Percentiles rank a stretch among this genome's conserved stretches.
phyloP scores from a whole-genome alignment of 306 rosid species.

The Prunus mira region DNA sequence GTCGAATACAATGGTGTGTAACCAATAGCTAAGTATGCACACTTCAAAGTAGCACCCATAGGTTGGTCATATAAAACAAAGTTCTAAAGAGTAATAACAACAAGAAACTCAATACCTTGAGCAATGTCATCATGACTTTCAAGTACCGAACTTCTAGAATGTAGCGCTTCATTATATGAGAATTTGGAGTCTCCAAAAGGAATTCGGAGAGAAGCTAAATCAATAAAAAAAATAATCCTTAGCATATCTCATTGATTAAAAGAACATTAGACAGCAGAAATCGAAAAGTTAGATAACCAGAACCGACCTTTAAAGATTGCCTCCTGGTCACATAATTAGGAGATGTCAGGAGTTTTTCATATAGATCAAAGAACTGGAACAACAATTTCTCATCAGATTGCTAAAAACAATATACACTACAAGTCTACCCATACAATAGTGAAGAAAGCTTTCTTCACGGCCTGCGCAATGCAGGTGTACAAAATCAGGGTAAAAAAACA shows the following conservation, averaged over 20 bases:
- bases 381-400: conserved; percentile 39
- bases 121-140: conserved; percentile 86
- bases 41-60: neutral
- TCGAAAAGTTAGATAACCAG: conserved; percentile 10
- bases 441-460: conserved; percentile 19
- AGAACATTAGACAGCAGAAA: conserved; percentile 10
- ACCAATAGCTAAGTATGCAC: neutral
- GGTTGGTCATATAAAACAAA: conserved; percentile 9
- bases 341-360: conserved; percentile 80
- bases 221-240: conserved; percentile 23
- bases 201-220: conserved; percentile 87
- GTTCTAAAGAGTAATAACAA: neutral
- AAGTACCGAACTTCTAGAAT: conserved; percentile 76
- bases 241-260: conserved; percentile 18
- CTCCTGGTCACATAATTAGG: conserved; percentile 94
- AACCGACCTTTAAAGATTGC: conserved; percentile 91
- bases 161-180: conserved; percentile 89
- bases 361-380: conserved; percentile 80
- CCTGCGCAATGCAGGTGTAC: conserved; percentile 19
- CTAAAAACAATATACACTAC: conserved; percentile 20
- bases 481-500: conserved; percentile 4
- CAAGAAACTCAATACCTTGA: conserved; percentile 55
- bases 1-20: neutral
- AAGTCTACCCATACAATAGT: conserved; percentile 14
- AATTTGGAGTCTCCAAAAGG: conserved; percentile 80